Evolutionary conservation across 805 yeast species (phyloP), one percentile per base, ranked within the genome.

Genomic region (Torulaspora delbrueckii): DNA sequence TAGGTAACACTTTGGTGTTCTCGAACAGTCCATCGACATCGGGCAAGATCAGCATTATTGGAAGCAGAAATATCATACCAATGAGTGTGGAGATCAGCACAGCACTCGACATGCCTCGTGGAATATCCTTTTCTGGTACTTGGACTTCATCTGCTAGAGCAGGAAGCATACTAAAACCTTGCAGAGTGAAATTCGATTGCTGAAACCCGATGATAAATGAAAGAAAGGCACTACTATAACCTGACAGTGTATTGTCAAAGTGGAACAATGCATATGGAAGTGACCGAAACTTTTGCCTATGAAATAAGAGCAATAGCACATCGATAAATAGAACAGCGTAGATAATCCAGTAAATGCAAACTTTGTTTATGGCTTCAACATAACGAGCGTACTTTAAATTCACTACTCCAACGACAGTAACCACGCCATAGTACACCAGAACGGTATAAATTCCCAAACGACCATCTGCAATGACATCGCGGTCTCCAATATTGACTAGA

Each of bases 61-160:
- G 95, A 5, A 86, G 64, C 39, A 86, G 76, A 63, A 86, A 85
- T 4, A 84, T 73, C 10, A 86, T 62, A 0, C 95, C 95, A 10
- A 82, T 80, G n/a, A 78, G 50, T 0, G 83, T 75, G 8, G 91
- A 77, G 37, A 84, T 72, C 34, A 78, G 42, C 12, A 85, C 84
- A 2, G 93, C 78, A 40, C 75, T 70, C 1, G 84, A 65, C 59
- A 86, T 78, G 4, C 93, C 93, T 52, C 76, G 75, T 12, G 95
- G 89, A 56, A 86, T 82, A 42, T 79, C 81, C 45, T 69, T 75
- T 59, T 86, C 93, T 0, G 95, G 91, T 18, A 71, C 71, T 51
- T 80, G 76, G 12, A 86, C 93, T 65, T 86, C 95, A 57, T 86
- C 95, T 38, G 89, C 80, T 71, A 86, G 77, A 5, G 91, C 81